Conservation (phyloP, 805 yeast species). For the Maudiozyma barnettii region DNA sequence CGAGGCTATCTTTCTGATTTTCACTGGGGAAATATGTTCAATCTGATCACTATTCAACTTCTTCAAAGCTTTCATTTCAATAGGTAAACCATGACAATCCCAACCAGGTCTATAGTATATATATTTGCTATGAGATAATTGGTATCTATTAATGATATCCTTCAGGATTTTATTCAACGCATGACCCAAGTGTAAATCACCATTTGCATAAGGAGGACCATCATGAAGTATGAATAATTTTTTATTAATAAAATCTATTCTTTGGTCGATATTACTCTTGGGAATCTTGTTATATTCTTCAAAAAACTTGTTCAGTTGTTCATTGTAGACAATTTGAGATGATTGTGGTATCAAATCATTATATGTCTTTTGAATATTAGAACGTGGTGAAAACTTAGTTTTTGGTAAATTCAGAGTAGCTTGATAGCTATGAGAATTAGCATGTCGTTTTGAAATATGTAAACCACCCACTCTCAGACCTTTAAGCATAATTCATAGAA, state of each 20-base stretch:
- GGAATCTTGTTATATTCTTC: conserved; percentile 5
- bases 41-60: conserved; percentile 31
- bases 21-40: conserved; percentile 32
- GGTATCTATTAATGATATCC: conserved; percentile 71
- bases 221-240: conserved; percentile 70
- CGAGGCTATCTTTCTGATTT: conserved; percentile 56
- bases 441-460: not conserved
- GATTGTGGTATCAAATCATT: conserved; percentile 40
- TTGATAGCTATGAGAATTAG: conserved; percentile 33
- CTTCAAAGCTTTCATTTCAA: conserved; percentile 75
- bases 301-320: conserved; percentile 40
- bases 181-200: conserved; percentile 86
- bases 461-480: not conserved
- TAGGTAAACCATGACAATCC: conserved; percentile 98
- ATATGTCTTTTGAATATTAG: conserved; percentile 37
- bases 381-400: conserved; percentile 57
- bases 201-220: conserved; percentile 99
- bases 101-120: conserved; percentile 85
- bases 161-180: conserved; percentile 83
- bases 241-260: conserved; percentile 20
- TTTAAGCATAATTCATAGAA: too few relatives aligned
- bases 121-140: conserved; percentile 50
- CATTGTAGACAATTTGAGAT: conserved; percentile 50
- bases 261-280: conserved; percentile 12
- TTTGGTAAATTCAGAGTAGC: conserved; percentile 54